Evolutionary conservation across 208 protist genomes (phyloP).

Genomic region (Trypanosoma avium): DNA sequence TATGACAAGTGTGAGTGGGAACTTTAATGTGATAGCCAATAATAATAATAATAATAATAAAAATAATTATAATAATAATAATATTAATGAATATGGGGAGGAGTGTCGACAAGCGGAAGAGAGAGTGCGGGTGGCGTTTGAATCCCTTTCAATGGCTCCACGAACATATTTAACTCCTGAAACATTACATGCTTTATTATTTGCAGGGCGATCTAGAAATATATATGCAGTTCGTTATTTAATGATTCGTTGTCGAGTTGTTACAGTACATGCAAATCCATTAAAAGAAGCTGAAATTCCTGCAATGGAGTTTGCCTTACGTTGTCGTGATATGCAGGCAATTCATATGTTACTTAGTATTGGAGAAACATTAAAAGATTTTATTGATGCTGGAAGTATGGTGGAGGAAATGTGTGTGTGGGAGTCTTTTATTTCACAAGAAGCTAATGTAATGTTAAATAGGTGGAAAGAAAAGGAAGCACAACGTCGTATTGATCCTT

Average conservation of each 20-base stretch:
- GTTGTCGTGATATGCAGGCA: slow-evolving; percentile 27
- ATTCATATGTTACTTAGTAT: slow-evolving; percentile 54
- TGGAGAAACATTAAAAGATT: slow-evolving; percentile 52
- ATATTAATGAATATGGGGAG: slow-evolving; percentile 48
- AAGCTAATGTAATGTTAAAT: slow-evolving; percentile 34
- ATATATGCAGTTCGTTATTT: slow-evolving; percentile 45
- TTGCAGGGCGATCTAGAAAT: slow-evolving; percentile 27
- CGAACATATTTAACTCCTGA: slow-evolving; percentile 59
- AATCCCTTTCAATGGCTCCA: slow-evolving; percentile 43
- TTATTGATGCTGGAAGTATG: slow-evolving; percentile 36
- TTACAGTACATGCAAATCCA: slow-evolving; percentile 51
- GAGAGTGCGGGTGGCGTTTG: slow-evolving; percentile 46
- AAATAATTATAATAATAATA: slow-evolving; percentile 12
- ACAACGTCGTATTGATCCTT: slow-evolving; percentile 37
- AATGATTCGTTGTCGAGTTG: slow-evolving; percentile 46
- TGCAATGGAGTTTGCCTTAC: slow-evolving; percentile 65
- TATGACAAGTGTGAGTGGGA: too few species aligned
- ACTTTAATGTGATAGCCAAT: too few species aligned
- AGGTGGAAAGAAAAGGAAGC: slow-evolving; percentile 32
- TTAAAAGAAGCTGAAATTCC: slow-evolving; percentile 40
- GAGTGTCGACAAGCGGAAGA: slow-evolving; percentile 43
- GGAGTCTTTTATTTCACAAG: slow-evolving; percentile 31
- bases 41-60: too few species aligned
- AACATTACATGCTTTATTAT: slow-evolving; percentile 57
- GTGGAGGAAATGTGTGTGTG: slow-evolving; percentile 42